Conservation (phyloP, 352 stramenopile species). For the Halophytophthora polymorphica region DNA sequence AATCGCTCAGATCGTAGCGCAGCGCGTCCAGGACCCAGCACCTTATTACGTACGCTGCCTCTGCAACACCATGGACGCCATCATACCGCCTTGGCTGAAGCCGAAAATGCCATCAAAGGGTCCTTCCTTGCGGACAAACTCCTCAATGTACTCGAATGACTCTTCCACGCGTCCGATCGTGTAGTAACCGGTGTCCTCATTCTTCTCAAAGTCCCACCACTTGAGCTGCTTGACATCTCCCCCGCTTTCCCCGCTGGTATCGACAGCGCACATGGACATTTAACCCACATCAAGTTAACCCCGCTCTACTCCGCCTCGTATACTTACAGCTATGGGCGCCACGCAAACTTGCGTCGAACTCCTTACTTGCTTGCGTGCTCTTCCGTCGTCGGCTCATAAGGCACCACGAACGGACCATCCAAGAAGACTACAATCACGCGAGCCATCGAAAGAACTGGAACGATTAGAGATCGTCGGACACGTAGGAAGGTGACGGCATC, state of each 20-base stretch:
- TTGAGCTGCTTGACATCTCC: slow-evolving; percentile 43
- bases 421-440: slow-evolving; percentile 36
- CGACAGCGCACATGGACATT: no score
- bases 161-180: slow-evolving; percentile 42
- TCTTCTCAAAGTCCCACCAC: slow-evolving; percentile 49
- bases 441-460: not conserved
- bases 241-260: slow-evolving; percentile 1
- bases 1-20: slow-evolving; percentile 16
- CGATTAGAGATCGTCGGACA: not conserved
- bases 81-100: slow-evolving; percentile 63
- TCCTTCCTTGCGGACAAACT: slow-evolving; percentile 47
- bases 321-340: no score
- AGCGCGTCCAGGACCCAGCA: slow-evolving; percentile 37
- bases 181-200: slow-evolving; percentile 22
- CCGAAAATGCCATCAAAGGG: slow-evolving; percentile 68
- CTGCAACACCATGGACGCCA: slow-evolving; percentile 55
- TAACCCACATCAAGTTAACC: no score
- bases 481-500: no score
- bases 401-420: slow-evolving; percentile 48
- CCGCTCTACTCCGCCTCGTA: not conserved
- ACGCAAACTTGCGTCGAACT: no score
- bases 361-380: slow-evolving; percentile 30
- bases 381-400: slow-evolving; percentile 45
- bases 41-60: slow-evolving; percentile 47
- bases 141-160: slow-evolving; percentile 44